Evolutionary conservation across 1,284 basidiomycete genomes (phyloP).

Genomic region (Irpex lacteus): DNA sequence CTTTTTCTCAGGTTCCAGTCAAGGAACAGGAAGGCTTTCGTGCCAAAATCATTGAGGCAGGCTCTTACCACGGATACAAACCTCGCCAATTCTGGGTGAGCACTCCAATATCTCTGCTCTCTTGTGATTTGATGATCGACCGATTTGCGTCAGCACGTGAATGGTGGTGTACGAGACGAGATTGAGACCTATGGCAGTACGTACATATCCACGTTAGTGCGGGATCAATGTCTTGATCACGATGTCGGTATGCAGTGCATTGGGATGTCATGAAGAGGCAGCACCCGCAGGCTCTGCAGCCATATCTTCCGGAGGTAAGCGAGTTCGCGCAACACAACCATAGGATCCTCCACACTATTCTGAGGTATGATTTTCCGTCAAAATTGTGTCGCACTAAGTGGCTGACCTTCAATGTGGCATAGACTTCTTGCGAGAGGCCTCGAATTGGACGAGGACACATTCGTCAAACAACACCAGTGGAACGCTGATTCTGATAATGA

Average conservation of each 20-base stretch:
- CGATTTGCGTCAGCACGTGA: slow-evolving; percentile 42
- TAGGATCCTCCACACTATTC: slow-evolving; percentile 23
- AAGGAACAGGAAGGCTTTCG: slow-evolving; percentile 57
- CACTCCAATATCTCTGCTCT: not conserved
- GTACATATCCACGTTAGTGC: slow-evolving; percentile 12
- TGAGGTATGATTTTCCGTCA: slow-evolving; percentile 13
- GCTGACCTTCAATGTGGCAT: no score
- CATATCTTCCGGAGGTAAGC: slow-evolving; percentile 42
- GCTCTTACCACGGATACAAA: slow-evolving; percentile 61
- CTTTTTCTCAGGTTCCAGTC: slow-evolving; percentile 48
- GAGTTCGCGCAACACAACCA: slow-evolving; percentile 31
- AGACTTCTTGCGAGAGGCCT: slow-evolving; percentile 44
- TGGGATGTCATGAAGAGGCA: slow-evolving; percentile 23
- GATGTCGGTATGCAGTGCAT: slow-evolving; percentile 15
- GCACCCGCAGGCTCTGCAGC: slow-evolving; percentile 34
- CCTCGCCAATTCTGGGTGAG: slow-evolving; percentile 49
- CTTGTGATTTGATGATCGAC: not conserved
- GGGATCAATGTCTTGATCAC: not conserved
- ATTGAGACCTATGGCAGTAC: slow-evolving; percentile 58
- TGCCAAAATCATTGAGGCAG: slow-evolving; percentile 43
- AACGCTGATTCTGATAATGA: slow-evolving; percentile 23
- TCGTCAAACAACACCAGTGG: slow-evolving; percentile 30
- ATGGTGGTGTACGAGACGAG: slow-evolving; percentile 55
- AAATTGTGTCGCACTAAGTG: not conserved
- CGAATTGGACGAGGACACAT: slow-evolving; percentile 34